Evolutionary conservation across 1,139 yeast species (phyloP), one percentile per base, ranked within the genome.

Genomic region (Nakaseomyces sp.): DNA sequence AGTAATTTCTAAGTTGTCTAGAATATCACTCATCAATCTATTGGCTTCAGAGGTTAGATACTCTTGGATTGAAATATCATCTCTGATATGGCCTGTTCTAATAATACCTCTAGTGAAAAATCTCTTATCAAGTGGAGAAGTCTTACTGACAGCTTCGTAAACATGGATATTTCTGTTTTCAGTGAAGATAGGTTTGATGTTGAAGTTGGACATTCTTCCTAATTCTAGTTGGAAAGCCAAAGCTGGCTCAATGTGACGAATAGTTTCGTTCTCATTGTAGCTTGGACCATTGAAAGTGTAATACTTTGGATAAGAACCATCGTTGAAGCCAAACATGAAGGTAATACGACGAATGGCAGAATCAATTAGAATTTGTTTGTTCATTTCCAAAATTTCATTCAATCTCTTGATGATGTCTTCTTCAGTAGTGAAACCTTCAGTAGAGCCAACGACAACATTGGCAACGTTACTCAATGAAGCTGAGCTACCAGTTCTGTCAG

Each of bases 221-320:
- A 91, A 75, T 69, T 91, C 98, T 58, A 91, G 76, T 71, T 91
- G 98, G 83, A 81, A 91, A 45, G 98, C 98, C 60, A 91, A 74
- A 38, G 98, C 96, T 26, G 98, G 98, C 68, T 91, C 98, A 59
- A 91, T 87, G 63, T 91, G 96, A 71, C 98, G 89, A 64, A 91
- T 86, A 30, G 89, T 89, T 69, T 82, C 79, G 69, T 91, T 95
- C 67, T 83, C 93, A 37, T 57, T 56, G 65, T 84, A 91, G 33
- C 75, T 76, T 42, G 95, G 95, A 49, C 93, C 95, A 58, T 86
- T 85, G 74, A 85, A 93, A 35, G 98, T 91, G 70, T 82, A 93
- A 71, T 91, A 91, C 66, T 84, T 85, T 56, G 98, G 98, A 69
- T 91, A 88, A 40, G 82, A 66, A 53, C 97, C 97, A 58, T 80